These are phyloP conservation scores for Hyaloscypha hepaticicola DNA, from an alignment of 495 filamentous ascomycete genomes.

Conservation along the genomic window DNA sequence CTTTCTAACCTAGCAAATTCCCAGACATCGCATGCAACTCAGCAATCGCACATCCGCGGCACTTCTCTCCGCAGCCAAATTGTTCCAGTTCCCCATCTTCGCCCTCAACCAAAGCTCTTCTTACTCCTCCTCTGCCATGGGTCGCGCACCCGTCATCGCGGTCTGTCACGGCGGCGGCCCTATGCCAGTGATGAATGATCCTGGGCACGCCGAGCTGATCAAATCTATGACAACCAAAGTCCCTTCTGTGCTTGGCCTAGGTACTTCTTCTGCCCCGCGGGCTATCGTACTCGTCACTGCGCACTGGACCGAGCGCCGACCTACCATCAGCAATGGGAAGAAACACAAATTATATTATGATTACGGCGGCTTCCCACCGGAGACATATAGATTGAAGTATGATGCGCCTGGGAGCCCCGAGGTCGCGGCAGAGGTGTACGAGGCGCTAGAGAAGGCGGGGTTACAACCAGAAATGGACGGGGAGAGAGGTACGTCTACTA, in stretches of 20 bases:
- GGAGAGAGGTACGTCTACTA: constrained; percentile 42
- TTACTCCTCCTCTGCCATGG: constrained; percentile 24
- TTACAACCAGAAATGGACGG: constrained; percentile 35
- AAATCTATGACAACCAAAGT: constrained; percentile 36
- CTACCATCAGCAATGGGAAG: constrained; percentile 37
- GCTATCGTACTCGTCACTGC: constrained; percentile 44
- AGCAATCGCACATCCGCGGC: constrained; percentile 7
- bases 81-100: constrained; percentile 10
- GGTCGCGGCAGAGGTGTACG: constrained; percentile 36
- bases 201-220: constrained; percentile 35
- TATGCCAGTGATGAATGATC: constrained; percentile 42
- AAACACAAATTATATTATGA: constrained; percentile 42
- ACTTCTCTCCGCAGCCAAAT: constrained; percentile 9
- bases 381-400: constrained; percentile 41
- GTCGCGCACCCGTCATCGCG: constrained; percentile 40
- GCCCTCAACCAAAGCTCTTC: constrained; percentile 10
- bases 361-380: constrained; percentile 42
- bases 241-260: constrained; percentile 39
- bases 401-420: constrained; percentile 41
- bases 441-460: constrained; percentile 31
- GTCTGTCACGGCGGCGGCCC: constrained; percentile 46
- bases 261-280: constrained; percentile 35
- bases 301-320: constrained; percentile 39
- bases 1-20: background rate
- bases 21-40: constrained; percentile 8